Evolutionary conservation across 2,329 filamentous ascomycete genomes (phyloP).

Genomic region (Xylaria sp.): DNA sequence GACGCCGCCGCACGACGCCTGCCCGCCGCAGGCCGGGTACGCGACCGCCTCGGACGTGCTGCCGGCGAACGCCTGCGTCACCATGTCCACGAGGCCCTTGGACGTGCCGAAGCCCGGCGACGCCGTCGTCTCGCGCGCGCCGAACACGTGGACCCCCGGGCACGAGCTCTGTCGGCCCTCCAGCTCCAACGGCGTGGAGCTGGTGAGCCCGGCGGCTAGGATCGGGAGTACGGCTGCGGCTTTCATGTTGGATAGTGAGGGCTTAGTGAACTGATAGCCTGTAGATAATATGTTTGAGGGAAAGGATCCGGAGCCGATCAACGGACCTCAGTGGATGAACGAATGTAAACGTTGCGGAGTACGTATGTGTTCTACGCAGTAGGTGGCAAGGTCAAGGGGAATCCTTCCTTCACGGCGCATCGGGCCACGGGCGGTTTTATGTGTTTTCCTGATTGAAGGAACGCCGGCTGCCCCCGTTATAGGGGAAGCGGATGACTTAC

Average conservation of each 20-base stretch:
- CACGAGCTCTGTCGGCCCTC: slow-evolving; percentile 34
- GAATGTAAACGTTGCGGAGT: no score
- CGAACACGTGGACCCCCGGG: slow-evolving; percentile 52
- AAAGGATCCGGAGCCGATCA: neutral
- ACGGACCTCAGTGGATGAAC: no score
- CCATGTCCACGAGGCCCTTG: slow-evolving; percentile 48
- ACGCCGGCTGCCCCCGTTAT: neutral
- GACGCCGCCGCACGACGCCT: slow-evolving; percentile 55
- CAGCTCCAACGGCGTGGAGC: neutral
- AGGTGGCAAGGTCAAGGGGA: no score
- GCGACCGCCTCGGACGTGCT: slow-evolving; percentile 27
- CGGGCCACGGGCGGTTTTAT: no score
- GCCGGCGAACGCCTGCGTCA: slow-evolving; percentile 48
- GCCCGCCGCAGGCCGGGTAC: slow-evolving; percentile 63
- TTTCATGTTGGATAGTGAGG: neutral
- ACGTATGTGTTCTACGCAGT: no score
- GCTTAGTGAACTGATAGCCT: no score
- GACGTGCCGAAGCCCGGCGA: slow-evolving; percentile 49
- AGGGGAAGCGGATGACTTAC: neutral
- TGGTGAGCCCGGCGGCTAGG: neutral
- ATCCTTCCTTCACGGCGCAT: no score
- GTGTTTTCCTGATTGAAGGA: no score
- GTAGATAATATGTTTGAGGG: neutral
- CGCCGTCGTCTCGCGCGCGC: slow-evolving; percentile 53
- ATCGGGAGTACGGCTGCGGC: neutral